Conservation (phyloP, 768 basidiomycete genomes). For the Podaxis carcinomalis region DNA sequence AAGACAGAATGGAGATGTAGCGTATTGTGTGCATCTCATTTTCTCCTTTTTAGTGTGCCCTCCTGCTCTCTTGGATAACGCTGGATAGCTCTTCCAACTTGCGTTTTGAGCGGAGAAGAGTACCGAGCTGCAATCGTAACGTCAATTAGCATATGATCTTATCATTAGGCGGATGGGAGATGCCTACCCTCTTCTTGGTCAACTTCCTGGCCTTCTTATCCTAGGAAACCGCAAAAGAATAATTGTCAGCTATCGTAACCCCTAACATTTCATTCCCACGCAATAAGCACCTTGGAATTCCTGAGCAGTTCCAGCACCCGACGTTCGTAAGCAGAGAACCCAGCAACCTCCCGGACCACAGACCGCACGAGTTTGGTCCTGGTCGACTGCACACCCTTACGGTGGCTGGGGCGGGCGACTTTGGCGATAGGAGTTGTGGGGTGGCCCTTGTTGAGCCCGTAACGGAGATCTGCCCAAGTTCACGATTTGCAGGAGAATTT, state of each 20-base stretch:
- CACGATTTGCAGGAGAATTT: neutral
- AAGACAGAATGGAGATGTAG: neutral
- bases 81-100: conserved; percentile 94
- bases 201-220: conserved; percentile 99
- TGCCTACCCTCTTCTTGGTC: conserved; percentile 94
- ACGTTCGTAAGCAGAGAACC: conserved; percentile 96
- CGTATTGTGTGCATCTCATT: neutral
- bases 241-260: neutral
- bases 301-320: conserved; percentile 97
- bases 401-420: conserved; percentile 74
- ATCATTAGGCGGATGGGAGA: conserved; percentile 17
- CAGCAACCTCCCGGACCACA: conserved; percentile 93
- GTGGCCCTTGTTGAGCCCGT: conserved; percentile 84
- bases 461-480: conserved; percentile 66
- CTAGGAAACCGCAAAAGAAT: conserved; percentile 35
- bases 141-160: conserved; percentile 8
- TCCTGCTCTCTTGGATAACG: conserved; percentile 92
- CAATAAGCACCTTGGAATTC: conserved; percentile 78
- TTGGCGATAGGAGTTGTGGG: conserved; percentile 83
- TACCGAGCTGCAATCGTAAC: conserved; percentile 67
- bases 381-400: conserved; percentile 86
- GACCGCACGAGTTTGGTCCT: conserved; percentile 94
- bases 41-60: conserved; percentile 40
- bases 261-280: neutral
- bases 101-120: conserved; percentile 96